Evolutionary conservation across 352 stramenopile species (phyloP).

Genomic region (Globisporangium nodosum): DNA sequence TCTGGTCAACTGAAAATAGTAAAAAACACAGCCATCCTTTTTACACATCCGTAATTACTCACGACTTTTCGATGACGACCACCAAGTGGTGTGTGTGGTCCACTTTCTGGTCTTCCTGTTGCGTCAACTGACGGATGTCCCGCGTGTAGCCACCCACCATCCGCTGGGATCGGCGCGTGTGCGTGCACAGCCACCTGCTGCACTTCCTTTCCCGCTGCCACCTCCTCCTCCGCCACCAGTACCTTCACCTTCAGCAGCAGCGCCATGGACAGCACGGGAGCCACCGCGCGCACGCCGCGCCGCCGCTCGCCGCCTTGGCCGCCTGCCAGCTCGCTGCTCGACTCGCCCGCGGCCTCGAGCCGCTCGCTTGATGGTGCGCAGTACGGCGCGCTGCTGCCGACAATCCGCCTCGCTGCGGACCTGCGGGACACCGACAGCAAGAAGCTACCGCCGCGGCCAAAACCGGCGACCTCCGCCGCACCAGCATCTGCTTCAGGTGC

Average conservation of each 20-base stretch:
- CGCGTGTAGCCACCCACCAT: neutral
- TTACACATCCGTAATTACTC: neutral
- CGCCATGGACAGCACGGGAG: constrained; percentile 75
- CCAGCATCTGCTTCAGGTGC: neutral
- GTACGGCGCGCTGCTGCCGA: constrained; percentile 14
- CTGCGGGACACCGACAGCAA: neutral
- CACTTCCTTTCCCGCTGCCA: neutral
- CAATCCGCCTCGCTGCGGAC: constrained; percentile 10
- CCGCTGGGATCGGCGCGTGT: too few species aligned
- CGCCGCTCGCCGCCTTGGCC: constrained; percentile 27
- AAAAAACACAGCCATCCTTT: neutral
- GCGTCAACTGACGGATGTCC: neutral
- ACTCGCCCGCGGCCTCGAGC: constrained; percentile 1
- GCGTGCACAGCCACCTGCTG: neutral
- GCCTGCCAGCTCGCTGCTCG: constrained; percentile 2
- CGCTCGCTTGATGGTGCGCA: constrained; percentile 32
- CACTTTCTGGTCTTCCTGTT: neutral
- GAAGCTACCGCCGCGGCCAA: constrained; percentile 10
- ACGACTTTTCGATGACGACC: neutral
- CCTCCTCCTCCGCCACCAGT: neutral
- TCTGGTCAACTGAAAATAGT: too few species aligned
- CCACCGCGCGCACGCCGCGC: constrained; percentile 64
- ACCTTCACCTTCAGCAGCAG: neutral
- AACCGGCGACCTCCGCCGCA: neutral
- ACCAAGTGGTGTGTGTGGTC: neutral